Percentiles rank a stretch among this genome's conserved stretches.
Conservation (phyloP, 2,329 filamentous ascomycete species). For the Paraphaeosphaeria sporulosa region DNA sequence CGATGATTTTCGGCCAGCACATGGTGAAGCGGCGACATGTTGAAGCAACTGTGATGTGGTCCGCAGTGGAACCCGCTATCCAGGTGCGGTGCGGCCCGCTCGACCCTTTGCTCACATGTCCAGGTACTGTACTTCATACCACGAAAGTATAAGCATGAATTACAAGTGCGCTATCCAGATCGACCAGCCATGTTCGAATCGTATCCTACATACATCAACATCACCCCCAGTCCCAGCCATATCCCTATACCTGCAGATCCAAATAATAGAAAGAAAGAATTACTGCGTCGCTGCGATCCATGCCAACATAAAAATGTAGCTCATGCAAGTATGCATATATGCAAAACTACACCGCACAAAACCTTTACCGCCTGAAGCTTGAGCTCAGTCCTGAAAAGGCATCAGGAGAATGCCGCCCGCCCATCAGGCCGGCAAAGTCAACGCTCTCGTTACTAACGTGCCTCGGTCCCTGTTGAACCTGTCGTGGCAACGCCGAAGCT, state of each 20-base stretch:
- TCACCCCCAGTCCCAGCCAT: neutral
- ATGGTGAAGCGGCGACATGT: neutral
- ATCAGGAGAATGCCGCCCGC: slow-evolving; percentile 77
- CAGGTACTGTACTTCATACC: neutral
- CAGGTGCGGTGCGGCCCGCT: neutral
- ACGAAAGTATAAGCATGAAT: slow-evolving; percentile 12
- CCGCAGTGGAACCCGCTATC: too few species aligned
- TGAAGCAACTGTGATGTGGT: neutral
- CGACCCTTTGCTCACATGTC: neutral
- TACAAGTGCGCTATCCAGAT: slow-evolving; percentile 15
- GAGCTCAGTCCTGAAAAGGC: slow-evolving; percentile 80
- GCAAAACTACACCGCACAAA: neutral
- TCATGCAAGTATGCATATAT: slow-evolving; percentile 16
- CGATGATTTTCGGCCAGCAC: neutral
- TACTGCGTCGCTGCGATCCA: slow-evolving; percentile 10
- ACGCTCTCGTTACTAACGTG: slow-evolving; percentile 75
- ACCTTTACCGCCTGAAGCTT: slow-evolving; percentile 44
- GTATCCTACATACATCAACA: slow-evolving; percentile 14
- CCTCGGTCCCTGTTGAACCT: slow-evolving; percentile 40
- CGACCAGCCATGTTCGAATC: slow-evolving; percentile 7
- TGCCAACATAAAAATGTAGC: slow-evolving; percentile 11
- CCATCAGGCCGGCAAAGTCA: slow-evolving; percentile 66
- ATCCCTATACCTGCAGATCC: neutral
- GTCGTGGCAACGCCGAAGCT: slow-evolving; percentile 25
- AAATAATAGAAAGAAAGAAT: slow-evolving; percentile 3